These are phyloP conservation scores for Carex myosuroides DNA, from an alignment of 176 grass and related monocot genomes.

Conservation along the genomic window DNA sequence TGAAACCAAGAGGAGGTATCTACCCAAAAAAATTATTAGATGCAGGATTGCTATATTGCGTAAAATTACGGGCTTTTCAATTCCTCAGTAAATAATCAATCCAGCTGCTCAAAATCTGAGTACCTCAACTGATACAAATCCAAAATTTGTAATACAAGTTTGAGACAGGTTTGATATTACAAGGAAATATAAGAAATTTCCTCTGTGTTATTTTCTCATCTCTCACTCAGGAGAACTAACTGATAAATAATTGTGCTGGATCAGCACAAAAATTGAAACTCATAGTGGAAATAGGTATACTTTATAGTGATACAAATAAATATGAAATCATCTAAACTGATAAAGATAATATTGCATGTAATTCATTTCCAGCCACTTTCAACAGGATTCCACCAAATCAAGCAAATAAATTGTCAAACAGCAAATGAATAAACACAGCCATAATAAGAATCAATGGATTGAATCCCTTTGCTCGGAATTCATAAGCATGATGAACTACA, in stretches of 20 bases:
- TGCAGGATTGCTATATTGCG: no score
- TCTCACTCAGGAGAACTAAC: neutral
- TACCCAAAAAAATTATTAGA: neutral
- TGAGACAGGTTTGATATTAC: neutral
- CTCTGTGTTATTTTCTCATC: neutral
- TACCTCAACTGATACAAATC: neutral
- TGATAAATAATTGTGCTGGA: neutral
- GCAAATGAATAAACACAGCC: conserved; percentile 3
- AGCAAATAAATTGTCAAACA: neutral
- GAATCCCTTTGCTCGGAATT: neutral
- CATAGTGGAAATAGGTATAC: neutral
- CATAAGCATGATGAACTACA: neutral
- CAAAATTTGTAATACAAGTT: neutral
- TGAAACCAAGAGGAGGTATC: neutral
- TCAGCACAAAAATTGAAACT: neutral
- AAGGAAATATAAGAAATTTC: neutral
- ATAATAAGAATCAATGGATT: neutral
- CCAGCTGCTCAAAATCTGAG: neutral
- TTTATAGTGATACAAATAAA: neutral
- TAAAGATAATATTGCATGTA: neutral
- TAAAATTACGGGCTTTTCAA: neutral
- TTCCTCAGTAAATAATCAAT: neutral
- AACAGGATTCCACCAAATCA: neutral
- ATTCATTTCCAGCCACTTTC: neutral
- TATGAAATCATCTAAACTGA: neutral